Base-by-base conservation (phyloP, 352 stramenopile genomes). In the Globisporangium canariense region DNA sequence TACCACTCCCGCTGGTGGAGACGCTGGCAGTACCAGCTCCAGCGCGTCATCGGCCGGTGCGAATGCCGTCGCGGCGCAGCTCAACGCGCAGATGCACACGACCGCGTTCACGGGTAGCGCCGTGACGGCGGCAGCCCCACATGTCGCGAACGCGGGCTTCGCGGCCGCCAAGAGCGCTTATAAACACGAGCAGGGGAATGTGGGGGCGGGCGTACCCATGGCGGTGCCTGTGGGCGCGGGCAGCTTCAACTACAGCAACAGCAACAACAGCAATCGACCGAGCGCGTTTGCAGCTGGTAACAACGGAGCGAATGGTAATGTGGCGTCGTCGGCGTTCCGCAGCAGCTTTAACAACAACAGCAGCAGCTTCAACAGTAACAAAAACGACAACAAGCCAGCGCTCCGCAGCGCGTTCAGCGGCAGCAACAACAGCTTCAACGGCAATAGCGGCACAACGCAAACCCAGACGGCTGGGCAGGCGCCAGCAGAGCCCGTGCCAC, bases 401-500 rank as follows among this genome's bases (percentile, higher is more conserved):
- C 72, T 45, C 60, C 72, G 41, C 72, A 67, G 66, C 25, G 67
- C 50, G 38, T 68, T 55, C 59, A 58, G 53, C 49, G 54, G n/a
- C 32, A 61, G 8, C 10, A 54, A 64, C 30, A 59, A 57, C 25
- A 70, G 57, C 46, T 66, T 53, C 43, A 58, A 50, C 53, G 64
- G 47, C 46, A 62, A 13, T 18, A 45, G 62, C 28, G 64, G 68
- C 43, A 45, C 71, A 13, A 58, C 66, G 14, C 38, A 63, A 18
- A 46, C 1, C 51, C 43, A 73, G 1, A 47, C 73, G 9, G 58
- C 58, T 0, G 58, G 58, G 0, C 58, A 65, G 22, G 65, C 74
- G 7, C 52, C 66, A 10, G 64, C 55, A 0, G 71, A 78, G 36
- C 62, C 68, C 1, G 81, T 90, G 1, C 80, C 83, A 18, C 41